These are phyloP conservation scores for Favolaschia claudopus DNA, from an alignment of 768 basidiomycete species.

Conservation along the genomic window DNA sequence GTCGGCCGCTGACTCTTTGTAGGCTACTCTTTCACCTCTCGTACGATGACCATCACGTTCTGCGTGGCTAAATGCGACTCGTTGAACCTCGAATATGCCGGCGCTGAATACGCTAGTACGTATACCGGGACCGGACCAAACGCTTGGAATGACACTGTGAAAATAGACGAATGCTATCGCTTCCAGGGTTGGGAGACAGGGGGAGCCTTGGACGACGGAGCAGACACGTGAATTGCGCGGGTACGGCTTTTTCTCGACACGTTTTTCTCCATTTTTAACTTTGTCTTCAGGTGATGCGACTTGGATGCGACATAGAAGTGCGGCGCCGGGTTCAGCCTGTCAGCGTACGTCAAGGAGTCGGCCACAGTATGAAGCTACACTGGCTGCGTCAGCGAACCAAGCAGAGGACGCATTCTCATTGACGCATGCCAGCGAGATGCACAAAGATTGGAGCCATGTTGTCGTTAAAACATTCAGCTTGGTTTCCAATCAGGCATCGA, in stretches of 20 bases:
- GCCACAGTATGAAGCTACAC: constrained; percentile 19
- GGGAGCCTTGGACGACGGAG: constrained; percentile 3
- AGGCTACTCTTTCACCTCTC: constrained; percentile 16
- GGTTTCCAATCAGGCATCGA: too few species aligned
- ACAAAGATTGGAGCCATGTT: too few species aligned
- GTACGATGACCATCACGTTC: constrained; percentile 11
- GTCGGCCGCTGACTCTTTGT: not conserved
- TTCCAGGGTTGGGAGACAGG: constrained; percentile 10
- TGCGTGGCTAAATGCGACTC: constrained; percentile 21
- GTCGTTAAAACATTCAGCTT: too few species aligned
- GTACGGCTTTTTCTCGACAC: not conserved
- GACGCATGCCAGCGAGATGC: too few species aligned
- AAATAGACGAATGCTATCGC: constrained; percentile 17
- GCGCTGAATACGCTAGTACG: constrained; percentile 11
- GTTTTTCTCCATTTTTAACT: not conserved
- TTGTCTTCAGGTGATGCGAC: constrained; percentile 8
- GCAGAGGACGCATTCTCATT: constrained; percentile 12
- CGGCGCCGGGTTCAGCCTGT: constrained; percentile 10
- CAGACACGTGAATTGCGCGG: constrained; percentile 14
- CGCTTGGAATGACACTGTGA: not conserved
- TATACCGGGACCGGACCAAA: not conserved
- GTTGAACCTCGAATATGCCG: constrained; percentile 15
- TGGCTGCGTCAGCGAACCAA: constrained; percentile 13
- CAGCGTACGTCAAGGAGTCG: constrained; percentile 1
- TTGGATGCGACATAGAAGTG: constrained; percentile 17